Conservation (phyloP, 2,329 filamentous ascomycete species). For the Aaosphaeria arxii region DNA sequence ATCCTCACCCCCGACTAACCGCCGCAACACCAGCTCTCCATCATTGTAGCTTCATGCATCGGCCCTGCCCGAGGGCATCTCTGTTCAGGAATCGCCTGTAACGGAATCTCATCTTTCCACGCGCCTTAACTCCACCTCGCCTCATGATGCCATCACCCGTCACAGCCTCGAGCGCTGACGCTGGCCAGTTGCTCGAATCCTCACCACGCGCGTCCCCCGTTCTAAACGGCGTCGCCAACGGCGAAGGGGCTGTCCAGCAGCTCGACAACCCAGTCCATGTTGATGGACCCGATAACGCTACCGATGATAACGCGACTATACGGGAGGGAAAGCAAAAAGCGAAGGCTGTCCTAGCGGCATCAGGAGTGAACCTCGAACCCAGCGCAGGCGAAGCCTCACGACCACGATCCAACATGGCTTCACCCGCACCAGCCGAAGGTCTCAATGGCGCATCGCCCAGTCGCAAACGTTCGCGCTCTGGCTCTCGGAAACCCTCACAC, state of each 20-base stretch:
- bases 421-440: constrained; percentile 31
- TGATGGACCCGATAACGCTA: constrained; percentile 24
- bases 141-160: constrained; percentile 37
- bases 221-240: constrained; percentile 24
- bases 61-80: constrained; percentile 13
- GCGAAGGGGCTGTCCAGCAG: constrained; percentile 32
- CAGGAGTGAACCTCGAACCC: constrained; percentile 40
- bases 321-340: constrained; percentile 60
- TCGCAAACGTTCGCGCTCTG: constrained; percentile 60
- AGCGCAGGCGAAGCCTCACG: constrained; percentile 25
- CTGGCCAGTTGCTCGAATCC: constrained; percentile 17
- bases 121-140: constrained; percentile 14
- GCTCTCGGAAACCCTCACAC: constrained; percentile 50
- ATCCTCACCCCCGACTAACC: constrained; percentile 11
- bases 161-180: constrained; percentile 12
- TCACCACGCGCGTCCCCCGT: constrained; percentile 23
- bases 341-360: constrained; percentile 56
- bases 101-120: constrained; percentile 20
- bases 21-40: constrained; percentile 7
- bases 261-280: constrained; percentile 22
- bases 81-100: constrained; percentile 24
- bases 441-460: constrained; percentile 50
- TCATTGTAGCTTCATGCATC: constrained; percentile 23
- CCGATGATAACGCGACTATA: constrained; percentile 45
- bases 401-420: constrained; percentile 17